These are phyloP conservation scores for Knufia fluminis DNA, from an alignment of 2,329 filamentous ascomycete genomes.

Conservation along the genomic window DNA sequence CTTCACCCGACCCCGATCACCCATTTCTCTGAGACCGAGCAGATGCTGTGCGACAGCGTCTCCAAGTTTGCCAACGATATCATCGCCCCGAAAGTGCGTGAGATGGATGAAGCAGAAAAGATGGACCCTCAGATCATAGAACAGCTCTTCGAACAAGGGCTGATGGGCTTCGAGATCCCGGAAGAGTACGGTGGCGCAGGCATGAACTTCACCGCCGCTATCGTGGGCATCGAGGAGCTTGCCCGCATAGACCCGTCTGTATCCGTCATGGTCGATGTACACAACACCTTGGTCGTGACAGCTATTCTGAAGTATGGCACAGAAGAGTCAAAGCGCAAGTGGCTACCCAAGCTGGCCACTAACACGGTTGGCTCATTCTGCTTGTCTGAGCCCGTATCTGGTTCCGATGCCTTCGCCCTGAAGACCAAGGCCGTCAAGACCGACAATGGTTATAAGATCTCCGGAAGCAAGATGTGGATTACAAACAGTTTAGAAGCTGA, in stretches of 20 bases:
- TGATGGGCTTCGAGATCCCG: constrained; percentile 96
- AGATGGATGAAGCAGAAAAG: constrained; percentile 92
- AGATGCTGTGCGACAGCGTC: constrained; percentile 80
- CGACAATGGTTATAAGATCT: constrained; percentile 68
- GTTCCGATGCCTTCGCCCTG: constrained; percentile 91
- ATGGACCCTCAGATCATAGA: constrained; percentile 88
- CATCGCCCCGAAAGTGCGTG: constrained; percentile 80
- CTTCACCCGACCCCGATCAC: constrained; percentile 86
- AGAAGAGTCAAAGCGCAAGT: constrained; percentile 68
- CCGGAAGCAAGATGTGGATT: constrained; percentile 98
- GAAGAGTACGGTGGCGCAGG: constrained; percentile 94
- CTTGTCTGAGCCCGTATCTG: constrained; percentile 82
- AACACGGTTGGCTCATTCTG: constrained; percentile 86
- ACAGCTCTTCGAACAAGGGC: constrained; percentile 89
- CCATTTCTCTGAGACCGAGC: constrained; percentile 81
- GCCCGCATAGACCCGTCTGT: constrained; percentile 90
- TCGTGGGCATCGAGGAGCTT: constrained; percentile 94
- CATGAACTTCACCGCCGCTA: constrained; percentile 97
- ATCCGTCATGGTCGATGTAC: constrained; percentile 89
- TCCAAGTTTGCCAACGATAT: constrained; percentile 83
- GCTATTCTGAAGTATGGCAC: constrained; percentile 79
- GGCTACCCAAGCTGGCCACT: constrained; percentile 81
- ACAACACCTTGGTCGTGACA: constrained; percentile 97
- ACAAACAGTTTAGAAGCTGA: constrained; percentile 91
- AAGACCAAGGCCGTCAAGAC: constrained; percentile 84